Evolutionary conservation across 2,329 filamentous ascomycete genomes (phyloP), one percentile per base, ranked within the genome.

Genomic region (Epichloe amarillans): DNA sequence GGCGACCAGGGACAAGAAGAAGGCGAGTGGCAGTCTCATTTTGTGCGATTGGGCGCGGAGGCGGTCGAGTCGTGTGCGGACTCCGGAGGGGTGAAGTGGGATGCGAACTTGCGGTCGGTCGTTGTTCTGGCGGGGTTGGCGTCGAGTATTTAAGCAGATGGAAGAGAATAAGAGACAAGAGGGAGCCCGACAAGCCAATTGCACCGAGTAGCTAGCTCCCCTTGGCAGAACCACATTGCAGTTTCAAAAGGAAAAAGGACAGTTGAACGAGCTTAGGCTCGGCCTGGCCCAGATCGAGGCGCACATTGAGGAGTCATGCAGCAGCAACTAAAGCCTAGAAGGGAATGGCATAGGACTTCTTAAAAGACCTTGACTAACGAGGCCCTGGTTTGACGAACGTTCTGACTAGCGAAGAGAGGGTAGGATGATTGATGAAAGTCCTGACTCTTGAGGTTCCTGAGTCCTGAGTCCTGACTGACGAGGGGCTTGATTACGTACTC

Each of bases 1-100:
- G 35, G 50, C 47, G 41, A 54, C 26, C 39, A 57, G 55, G 21
- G 50, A 51, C 26, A 55, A 45, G 40, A 53, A 47, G 44, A 54
- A 46, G 40, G 55, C 42, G 51, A 50, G 33, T 11, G 39, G 44
- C 1, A 50, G 39, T 41, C 37, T 51, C 52, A 53, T 53, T 7
- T 17, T 51, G 41, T 7, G 19, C 19, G 15, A 26, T 44, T 19
- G 41, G 15, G 17, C 41, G 19, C 36, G 46, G 37, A 38, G 21
- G 7, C 8, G 38, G 15, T 40, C 35, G 7, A 40, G 15, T 47
- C 35, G 45, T 19, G 45, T 39, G 23, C 23, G 23, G 23, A 26
- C 23, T 26, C 6, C 23, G 6, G 23, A 26, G 23, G 6, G 23
- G 23, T 26, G 7, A 26, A 26, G 26, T 26, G 26, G 26, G 26